Evolutionary conservation across 2,329 filamentous ascomycete species (phyloP).

Genomic region (Zymoseptoria passerinii): DNA sequence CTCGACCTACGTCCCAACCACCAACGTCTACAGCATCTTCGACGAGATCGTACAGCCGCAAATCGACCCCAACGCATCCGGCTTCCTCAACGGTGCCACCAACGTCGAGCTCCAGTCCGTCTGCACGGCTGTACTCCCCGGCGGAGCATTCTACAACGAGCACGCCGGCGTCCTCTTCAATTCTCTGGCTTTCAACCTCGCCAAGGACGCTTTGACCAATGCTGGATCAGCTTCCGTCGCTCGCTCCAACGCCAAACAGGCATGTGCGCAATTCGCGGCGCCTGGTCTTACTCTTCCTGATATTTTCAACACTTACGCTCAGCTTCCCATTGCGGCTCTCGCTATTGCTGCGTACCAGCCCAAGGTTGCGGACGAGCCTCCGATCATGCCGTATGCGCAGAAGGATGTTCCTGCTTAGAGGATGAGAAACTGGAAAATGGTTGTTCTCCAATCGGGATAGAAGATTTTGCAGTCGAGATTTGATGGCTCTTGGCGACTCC

Average conservation of each 20-base stretch:
- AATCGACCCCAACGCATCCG: conserved; percentile 40
- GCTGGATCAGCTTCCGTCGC: conserved; percentile 35
- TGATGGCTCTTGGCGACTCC: background rate
- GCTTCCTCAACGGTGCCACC: conserved; percentile 34
- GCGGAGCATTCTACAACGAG: conserved; percentile 37
- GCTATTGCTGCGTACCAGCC: conserved; percentile 28
- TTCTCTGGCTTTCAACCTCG: conserved; percentile 36
- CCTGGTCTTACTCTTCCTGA: conserved; percentile 35
- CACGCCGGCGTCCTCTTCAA: conserved; percentile 45
- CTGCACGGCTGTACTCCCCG: conserved; percentile 30
- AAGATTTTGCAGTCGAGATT: background rate
- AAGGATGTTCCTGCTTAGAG: conserved; percentile 13
- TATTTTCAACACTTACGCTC: conserved; percentile 36
- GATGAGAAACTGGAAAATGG: background rate
- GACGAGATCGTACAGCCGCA: conserved; percentile 48
- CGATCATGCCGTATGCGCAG: conserved; percentile 33
- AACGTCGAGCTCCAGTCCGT: conserved; percentile 39
- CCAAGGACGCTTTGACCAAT: conserved; percentile 41
- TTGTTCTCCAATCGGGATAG: background rate
- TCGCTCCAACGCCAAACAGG: conserved; percentile 31
- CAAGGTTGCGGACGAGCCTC: conserved; percentile 33
- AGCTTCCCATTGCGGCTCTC: conserved; percentile 33
- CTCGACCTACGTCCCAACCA: conserved; percentile 48
- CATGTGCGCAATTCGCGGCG: conserved; percentile 33
- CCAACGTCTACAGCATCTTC: conserved; percentile 43